A percentile compares a stretch with the other conserved stretches of the same genome.
Conservation (phyloP, 352 stramenopile genomes). For the Pythium plurisporium region DNA sequence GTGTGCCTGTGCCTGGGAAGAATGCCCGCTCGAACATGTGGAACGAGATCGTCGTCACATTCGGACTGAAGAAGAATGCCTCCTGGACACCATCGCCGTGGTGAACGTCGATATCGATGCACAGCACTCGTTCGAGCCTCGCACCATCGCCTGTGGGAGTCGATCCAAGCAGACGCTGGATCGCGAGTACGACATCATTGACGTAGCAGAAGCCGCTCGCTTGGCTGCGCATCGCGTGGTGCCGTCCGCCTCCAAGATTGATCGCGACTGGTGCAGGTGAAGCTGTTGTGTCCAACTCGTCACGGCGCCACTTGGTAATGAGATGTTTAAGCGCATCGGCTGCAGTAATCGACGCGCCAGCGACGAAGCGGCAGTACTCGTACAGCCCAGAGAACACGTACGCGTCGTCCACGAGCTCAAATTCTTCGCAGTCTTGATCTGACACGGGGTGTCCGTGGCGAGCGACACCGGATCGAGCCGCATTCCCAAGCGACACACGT, state of each 20-base stretch:
- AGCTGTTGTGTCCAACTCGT: no score
- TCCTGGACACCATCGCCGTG: conserved; percentile 56
- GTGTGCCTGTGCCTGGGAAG: conserved; percentile 40
- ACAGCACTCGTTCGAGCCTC: conserved; percentile 31
- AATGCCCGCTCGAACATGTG: conserved; percentile 43
- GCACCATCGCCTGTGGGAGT: background rate
- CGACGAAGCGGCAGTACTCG: conserved; percentile 55
- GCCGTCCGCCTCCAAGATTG: conserved; percentile 54
- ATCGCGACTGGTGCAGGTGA: conserved; percentile 34
- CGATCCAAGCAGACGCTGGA: conserved; percentile 25
- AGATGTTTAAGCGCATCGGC: conserved; percentile 43
- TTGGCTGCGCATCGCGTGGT: conserved; percentile 51
- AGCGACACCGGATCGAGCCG: background rate
- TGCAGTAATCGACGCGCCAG: conserved; percentile 54
- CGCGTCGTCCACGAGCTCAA: conserved; percentile 62
- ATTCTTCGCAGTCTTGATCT: conserved; percentile 21
- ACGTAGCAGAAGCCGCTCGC: conserved; percentile 76
- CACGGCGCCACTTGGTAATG: conserved; percentile 7
- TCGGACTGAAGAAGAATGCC: conserved; percentile 49
- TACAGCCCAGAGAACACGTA: conserved; percentile 48
- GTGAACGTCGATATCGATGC: conserved; percentile 59
- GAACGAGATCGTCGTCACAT: conserved; percentile 51
- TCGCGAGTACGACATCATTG: conserved; percentile 61
- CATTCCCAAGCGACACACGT: background rate
- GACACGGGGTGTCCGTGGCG: conserved; percentile 1